These are phyloP conservation scores for Nigrospora oryzae DNA, from an alignment of 2,329 filamentous ascomycete species.

Conservation along the genomic window DNA sequence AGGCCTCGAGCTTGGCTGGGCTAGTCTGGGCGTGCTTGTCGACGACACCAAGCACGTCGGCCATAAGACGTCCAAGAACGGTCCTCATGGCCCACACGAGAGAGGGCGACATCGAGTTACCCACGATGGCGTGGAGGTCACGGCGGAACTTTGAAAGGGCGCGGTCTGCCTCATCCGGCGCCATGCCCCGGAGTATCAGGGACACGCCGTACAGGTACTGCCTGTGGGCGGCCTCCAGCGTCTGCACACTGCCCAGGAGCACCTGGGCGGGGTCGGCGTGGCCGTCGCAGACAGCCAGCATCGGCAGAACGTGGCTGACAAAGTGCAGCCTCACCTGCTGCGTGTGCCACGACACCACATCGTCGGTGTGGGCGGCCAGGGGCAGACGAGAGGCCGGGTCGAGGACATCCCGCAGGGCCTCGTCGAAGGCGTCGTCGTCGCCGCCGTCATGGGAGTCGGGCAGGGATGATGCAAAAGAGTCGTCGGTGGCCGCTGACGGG, in stretches of 20 bases:
- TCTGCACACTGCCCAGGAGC: conserved; percentile 43
- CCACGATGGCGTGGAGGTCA: conserved; percentile 57
- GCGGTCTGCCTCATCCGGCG: conserved; percentile 24
- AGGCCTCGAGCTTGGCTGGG: conserved; percentile 22
- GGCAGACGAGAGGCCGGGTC: conserved; percentile 37
- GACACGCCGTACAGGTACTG: conserved; percentile 48
- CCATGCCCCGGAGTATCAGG: conserved; percentile 39
- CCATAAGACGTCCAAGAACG: conserved; percentile 45
- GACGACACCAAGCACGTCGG: conserved; percentile 33
- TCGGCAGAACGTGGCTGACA: conserved; percentile 47
- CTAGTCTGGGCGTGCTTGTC: conserved; percentile 7
- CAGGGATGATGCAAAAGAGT: conserved; percentile 39
- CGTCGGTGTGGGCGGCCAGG: conserved; percentile 41
- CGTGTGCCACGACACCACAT: conserved; percentile 52
- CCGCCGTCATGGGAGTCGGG: conserved; percentile 29
- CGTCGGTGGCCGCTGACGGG: conserved; percentile 43
- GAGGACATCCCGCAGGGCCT: conserved; percentile 45
- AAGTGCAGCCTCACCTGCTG: conserved; percentile 55
- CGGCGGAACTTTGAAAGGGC: conserved; percentile 43
- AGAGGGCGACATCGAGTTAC: conserved; percentile 49
- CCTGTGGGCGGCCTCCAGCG: conserved; percentile 50
- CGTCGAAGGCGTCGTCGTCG: conserved; percentile 35
- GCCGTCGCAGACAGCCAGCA: conserved; percentile 38
- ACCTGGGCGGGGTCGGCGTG: conserved; percentile 35
- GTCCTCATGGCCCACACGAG: conserved; percentile 45